Base-by-base conservation (phyloP, 495 filamentous ascomycete species). In the Corynascus novoguineensis region DNA sequence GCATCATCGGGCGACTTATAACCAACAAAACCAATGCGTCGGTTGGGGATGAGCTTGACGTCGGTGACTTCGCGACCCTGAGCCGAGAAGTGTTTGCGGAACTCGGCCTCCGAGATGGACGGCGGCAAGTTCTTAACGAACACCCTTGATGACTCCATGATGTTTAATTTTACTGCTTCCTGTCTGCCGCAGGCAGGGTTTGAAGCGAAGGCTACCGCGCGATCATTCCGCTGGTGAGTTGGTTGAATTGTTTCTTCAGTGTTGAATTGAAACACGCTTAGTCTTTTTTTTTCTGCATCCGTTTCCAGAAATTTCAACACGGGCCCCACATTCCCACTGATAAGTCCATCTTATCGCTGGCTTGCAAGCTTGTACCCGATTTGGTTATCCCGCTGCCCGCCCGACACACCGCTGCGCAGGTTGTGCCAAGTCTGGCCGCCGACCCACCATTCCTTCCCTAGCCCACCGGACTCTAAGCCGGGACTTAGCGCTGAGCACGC, bases 1-100 rank as follows among this genome's bases (percentile, higher is more conserved):
- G 93, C 93, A 62, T 87, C 87, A 59, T 92, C 82, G 41, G 83
- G 76, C 51, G 81, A 89, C 72, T 88, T 92, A 78, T 92, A 97
- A 58, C 93, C 93, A 58, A 99, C 84, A 78, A 96, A 99, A 61
- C 91, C 93, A 74, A 98, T 96, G 54, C 90, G 81, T 64, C 93
- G 83, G 63, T 87, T 81, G 19, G 91, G 84, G 68, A 97, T 85
- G 57, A 95, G 81, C 77, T 92, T 93, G 55, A 88, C 84, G 75
- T 97, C 93, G 46, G 93, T 97, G 66, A 96, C 83, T 35, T 79
- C 71, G 62, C 83, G 82, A 57, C 83, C 83, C 64, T 81, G 83
- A 21, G 75, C 72, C 52, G 86, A 80, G 70, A 98, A 98, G 72
- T 97, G 90, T 64, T 85, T 87, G 65, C 81, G 84, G 64, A 97